Evolutionary conservation across 139 green algal genomes (phyloP), one percentile per base, ranked within the genome.

Genomic region (Mesotaenium endlicherianum): DNA sequence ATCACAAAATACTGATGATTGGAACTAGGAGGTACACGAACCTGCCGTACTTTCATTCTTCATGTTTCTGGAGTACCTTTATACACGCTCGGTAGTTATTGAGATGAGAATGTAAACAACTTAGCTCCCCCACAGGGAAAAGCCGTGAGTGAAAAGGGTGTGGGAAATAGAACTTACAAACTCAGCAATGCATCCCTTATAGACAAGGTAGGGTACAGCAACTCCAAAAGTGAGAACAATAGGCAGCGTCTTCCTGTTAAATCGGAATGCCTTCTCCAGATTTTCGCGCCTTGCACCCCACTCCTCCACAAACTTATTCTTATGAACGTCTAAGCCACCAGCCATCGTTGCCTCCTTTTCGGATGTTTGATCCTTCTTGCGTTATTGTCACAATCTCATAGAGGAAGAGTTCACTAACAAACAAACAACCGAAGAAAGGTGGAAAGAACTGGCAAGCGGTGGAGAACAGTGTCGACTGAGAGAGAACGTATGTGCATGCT

Each of bases 261-360:
- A 84, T 17, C 57, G 53, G 38, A 84, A 84, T 5, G 47, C 34
- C 77, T 85, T 85, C 79, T 85, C 79, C 47, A 85, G 60, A 41
- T 85, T 85, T 40, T 85, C 79, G 34, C 79, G 47, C 64, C 57
- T 78, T 16, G 79, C 39, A 0, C 20, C 79, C 79, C 79, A 85
- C 40, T 85, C 79, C 79, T 85, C 79, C 39, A 85, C 70, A 60
- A 47, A 77, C 67, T 55, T 36, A 39, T 85, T 85, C 60, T 85
- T 78, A 40, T 78, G 79, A 30, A 77, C 60, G 79, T 85, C 79
- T 0, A 85, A 31, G 20, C 79, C 79, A 16, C 79, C 79, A 2
- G 79, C 79, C 77, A 83, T 83, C 14, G 64, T 74, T n/a, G n/a
- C n/a, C n/a, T n/a, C n/a, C n/a, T n/a, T n/a, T n/a, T n/a, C n/a